These are phyloP conservation scores for Erysimum pusillum DNA, from an alignment of 441 rosid species.

Conservation along the genomic window DNA sequence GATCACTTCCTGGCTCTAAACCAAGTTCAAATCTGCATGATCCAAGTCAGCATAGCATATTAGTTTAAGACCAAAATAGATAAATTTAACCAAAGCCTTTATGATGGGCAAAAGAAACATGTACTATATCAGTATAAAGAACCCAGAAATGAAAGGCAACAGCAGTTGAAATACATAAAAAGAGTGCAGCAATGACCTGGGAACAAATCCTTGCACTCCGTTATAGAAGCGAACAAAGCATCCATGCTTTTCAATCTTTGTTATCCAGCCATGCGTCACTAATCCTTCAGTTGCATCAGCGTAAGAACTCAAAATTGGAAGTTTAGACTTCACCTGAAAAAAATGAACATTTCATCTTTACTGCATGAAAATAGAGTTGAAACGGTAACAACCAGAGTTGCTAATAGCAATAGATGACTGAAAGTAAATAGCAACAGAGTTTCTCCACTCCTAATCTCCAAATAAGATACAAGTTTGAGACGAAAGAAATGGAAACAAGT, in stretches of 20 bases:
- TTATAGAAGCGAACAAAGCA: slow-evolving; percentile 96
- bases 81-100: slow-evolving; percentile 13
- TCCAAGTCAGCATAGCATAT: slow-evolving; percentile 42
- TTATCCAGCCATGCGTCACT: slow-evolving; percentile 97
- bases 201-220: slow-evolving; percentile 98
- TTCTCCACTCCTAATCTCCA: slow-evolving; percentile 14
- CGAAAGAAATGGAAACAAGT: slow-evolving; percentile 9
- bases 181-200: slow-evolving; percentile 63
- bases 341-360: slow-evolving; percentile 27
- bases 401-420: slow-evolving; percentile 10
- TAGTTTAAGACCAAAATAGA: slow-evolving; percentile 24
- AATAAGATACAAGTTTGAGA: slow-evolving; percentile 4
- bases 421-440: slow-evolving; percentile 12
- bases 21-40: slow-evolving; percentile 92
- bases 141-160: slow-evolving; percentile 30
- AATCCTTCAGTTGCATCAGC: slow-evolving; percentile 88
- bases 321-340: slow-evolving; percentile 93
- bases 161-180: slow-evolving; percentile 32
- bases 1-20: slow-evolving; percentile 79
- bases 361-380: slow-evolving; percentile 27
- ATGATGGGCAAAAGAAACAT: slow-evolving; percentile 1
- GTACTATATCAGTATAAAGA: slow-evolving; percentile 7
- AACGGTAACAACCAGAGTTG: slow-evolving; percentile 23
- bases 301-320: slow-evolving; percentile 82
- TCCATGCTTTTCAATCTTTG: slow-evolving; percentile 95